Evolutionary conservation across 495 filamentous ascomycete species (phyloP), one percentile per base, ranked within the genome.

Genomic region (Xanthoparmelia taractica): DNA sequence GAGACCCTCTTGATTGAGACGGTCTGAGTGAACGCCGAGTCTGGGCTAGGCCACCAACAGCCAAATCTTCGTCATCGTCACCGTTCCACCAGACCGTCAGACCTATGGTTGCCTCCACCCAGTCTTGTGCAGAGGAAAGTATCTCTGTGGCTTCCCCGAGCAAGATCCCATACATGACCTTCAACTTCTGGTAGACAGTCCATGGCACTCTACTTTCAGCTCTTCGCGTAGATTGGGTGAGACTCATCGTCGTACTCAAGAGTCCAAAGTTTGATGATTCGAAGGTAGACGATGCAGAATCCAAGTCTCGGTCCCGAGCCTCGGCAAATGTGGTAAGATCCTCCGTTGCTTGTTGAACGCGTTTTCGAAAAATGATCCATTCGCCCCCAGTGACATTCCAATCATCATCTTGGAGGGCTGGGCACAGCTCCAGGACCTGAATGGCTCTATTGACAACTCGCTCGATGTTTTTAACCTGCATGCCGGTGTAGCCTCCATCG

Each of bases 41-140:
- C 17, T 61, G 63, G 27, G 69, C 65, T 15, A 76, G 65, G 56
- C 67, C 74, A 38, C 65, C 67, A 25, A 74, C 65, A 0, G 72
- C 61, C 20, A 67, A 70, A 15, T 70, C 72, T 27, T 79, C 77
- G 23, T 86, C 80, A 59, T 86, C 85, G 20, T 88, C 82, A 41
- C 92, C 89, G 71, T 91, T 85, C 90, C 91, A 95, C 92, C 92
- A 96, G 1, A 86, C 85, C 13, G 90, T 87, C 54, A 96, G 73
- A 6, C 84, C 87, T 57, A 95, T 73, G 2, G 87, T 87, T 1
- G 90, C 91, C 73, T 97, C 92, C 54, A 91, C 80, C 92, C 91
- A 97, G 72, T 94, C 90, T 67, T 88, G 81, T 13, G 90, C 79
- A 55, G 80, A 76, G 38, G 81, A 79, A 41, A 92, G 76, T 65